Evolutionary conservation across 345 rosid genomes (phyloP), one percentile per base, ranked within the genome.

Genomic region (Salix viminalis): DNA sequence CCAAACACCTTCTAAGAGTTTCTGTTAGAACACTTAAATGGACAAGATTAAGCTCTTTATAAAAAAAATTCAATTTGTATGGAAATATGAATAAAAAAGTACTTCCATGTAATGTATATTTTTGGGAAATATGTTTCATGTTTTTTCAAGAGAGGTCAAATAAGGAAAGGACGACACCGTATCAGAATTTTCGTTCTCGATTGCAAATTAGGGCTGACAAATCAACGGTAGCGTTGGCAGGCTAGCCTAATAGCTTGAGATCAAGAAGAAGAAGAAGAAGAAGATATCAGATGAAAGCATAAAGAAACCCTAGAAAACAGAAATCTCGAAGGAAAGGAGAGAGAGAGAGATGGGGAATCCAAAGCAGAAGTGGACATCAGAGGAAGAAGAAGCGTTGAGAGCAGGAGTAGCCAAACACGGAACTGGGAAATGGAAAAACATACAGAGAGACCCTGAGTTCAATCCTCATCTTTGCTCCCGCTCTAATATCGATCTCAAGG

Each of bases 401-500:
- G 90, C 87, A 19, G 98, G 97, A 74, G 78, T 92, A 18, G 83
- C 83, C 56, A 94, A 91, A 81, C 86, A 94, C 82, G 94, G 97
- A 30, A 69, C 89, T 24, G 96, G 97, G 52, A 90, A 88, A 34
- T 94, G 97, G 98, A 86, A 80, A 75, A 84, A 79, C 75, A 94
- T 94, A 41, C 84, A 82, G 70, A 83, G 76, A 56, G 95, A 94
- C 76, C 94, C 96, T 2, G 88, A 90, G 75, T 92, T 92, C 75
- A 79, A 85, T 56, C 86, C 79, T 61, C 79, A 74, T 71, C 90
- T 94, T 54, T 75, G 34, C 77, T 73, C 85, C 72, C 97, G 94
- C 82, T 87, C 91, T 80, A 91, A 92, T 80, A 86, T 88, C 84
- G 87, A 91, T 84, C 97, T 94, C 84, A 92, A 91, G 97, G 98